Percentiles rank a stretch among this genome's conserved stretches.
phyloP scores from a whole-genome alignment of 129 eudicot genomes.

The Silybum marianum region DNA sequence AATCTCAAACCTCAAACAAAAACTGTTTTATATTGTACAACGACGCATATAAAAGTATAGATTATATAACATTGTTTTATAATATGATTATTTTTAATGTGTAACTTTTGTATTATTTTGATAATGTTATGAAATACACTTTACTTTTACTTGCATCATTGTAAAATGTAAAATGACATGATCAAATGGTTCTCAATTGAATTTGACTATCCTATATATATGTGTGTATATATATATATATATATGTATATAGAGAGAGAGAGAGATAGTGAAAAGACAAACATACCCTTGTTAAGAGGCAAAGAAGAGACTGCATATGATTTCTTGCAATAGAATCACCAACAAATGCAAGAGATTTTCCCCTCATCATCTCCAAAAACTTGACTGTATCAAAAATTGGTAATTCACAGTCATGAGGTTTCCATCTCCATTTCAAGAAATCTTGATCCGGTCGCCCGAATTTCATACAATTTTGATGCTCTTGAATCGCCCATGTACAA shows the following conservation, averaged over 20 bases:
- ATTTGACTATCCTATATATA: neutral
- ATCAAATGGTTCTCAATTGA: neutral
- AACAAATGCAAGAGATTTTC: constrained; percentile 78
- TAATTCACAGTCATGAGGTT: constrained; percentile 67
- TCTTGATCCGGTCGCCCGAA: constrained; percentile 63
- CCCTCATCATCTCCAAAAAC: constrained; percentile 68
- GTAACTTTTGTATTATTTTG: neutral
- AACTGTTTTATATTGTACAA: too few relatives aligned
- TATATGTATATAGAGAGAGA: too few relatives aligned
- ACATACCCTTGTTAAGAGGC: constrained; percentile 71
- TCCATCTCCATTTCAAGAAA: constrained; percentile 85
- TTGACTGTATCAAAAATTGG: constrained; percentile 55
- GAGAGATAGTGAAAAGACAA: constrained; percentile 8
- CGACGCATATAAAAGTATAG: neutral
- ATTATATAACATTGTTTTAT: too few relatives aligned
- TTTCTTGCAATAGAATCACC: constrained; percentile 89
- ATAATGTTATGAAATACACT: too few relatives aligned
- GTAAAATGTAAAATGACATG: neutral
- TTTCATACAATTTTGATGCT: constrained; percentile 81
- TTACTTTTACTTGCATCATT: neutral
- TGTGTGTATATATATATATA: too few relatives aligned
- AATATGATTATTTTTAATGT: neutral
- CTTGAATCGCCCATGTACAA: constrained; percentile 60
- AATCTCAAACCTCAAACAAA: too few relatives aligned
- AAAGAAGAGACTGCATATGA: constrained; percentile 82